Percentiles rank a stretch among this genome's conserved stretches.
phyloP scores from a whole-genome alignment of 768 basidiomycete species.

The Holtermannia corniformis region DNA sequence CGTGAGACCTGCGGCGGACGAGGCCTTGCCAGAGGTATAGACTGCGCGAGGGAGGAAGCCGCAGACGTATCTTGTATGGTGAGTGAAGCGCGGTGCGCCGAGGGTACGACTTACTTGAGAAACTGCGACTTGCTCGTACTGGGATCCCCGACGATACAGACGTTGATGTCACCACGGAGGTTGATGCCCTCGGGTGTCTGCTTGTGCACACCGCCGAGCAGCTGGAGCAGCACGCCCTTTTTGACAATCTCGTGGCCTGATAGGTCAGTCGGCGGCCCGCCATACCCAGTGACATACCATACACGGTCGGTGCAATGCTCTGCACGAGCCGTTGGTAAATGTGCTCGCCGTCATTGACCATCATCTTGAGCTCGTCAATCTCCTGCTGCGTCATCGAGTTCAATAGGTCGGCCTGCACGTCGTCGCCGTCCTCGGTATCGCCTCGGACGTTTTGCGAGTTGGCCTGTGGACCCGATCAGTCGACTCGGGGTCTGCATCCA shows the following conservation, averaged over 20 bases:
- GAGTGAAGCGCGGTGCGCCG: constrained; percentile 4
- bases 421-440: constrained; percentile 68
- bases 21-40: constrained; percentile 98
- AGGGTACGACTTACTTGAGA: constrained; percentile 61
- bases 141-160: constrained; percentile 95
- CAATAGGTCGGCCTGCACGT: constrained; percentile 63
- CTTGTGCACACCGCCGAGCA: constrained; percentile 99
- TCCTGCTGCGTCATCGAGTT: constrained; percentile 84
- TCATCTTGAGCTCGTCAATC: constrained; percentile 83
- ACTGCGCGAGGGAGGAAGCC: constrained; percentile 96
- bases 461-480: constrained; percentile 45
- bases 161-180: constrained; percentile 95
- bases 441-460: constrained; percentile 69
- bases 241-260: constrained; percentile 91
- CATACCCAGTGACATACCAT: constrained; percentile 45
- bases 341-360: constrained; percentile 79
- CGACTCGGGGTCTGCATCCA: not conserved
- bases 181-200: constrained; percentile 93
- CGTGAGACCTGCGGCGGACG: constrained; percentile 95
- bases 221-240: constrained; percentile 87
- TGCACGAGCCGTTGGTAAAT: constrained; percentile 90
- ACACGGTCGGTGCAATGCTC: constrained; percentile 95
- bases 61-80: constrained; percentile 69
- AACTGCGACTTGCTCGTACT: constrained; percentile 98
- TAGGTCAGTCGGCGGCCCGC: not conserved